A percentile compares a stretch with the other conserved stretches of the same genome.
phyloP scores from a whole-genome alignment of 139 green algal genomes.

The Pseudopediastrum boryanum region DNA sequence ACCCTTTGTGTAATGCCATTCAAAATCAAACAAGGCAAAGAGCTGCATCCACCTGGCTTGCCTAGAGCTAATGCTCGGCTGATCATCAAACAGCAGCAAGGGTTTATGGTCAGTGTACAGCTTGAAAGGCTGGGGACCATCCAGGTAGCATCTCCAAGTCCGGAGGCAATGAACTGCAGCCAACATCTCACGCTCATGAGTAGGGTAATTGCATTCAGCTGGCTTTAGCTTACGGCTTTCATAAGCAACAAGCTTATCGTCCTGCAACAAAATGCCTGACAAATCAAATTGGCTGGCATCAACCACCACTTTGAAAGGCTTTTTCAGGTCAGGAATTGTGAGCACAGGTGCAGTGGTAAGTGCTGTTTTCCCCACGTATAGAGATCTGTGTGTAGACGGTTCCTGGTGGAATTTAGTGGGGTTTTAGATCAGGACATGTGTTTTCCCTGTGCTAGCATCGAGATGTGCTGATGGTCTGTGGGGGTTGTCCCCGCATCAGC shows the following conservation, averaged over 20 bases:
- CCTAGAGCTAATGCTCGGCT: constrained; percentile 30
- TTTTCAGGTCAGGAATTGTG: background rate
- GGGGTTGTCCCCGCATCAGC: too few relatives aligned
- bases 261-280: constrained; percentile 50
- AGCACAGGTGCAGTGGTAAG: constrained; percentile 39
- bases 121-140: constrained; percentile 12
- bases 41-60: constrained; percentile 45
- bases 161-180: constrained; percentile 41
- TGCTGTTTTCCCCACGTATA: too few relatives aligned
- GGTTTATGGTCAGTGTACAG: constrained; percentile 52
- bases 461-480: too few relatives aligned
- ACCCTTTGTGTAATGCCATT: constrained; percentile 39
- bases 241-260: constrained; percentile 50
- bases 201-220: constrained; percentile 54
- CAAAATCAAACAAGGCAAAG: constrained; percentile 31
- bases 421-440: too few relatives aligned
- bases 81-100: constrained; percentile 30
- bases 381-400: too few relatives aligned
- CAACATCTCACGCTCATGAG: constrained; percentile 51
- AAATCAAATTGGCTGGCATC: constrained; percentile 41
- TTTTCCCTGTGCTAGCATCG: too few relatives aligned
- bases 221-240: constrained; percentile 30
- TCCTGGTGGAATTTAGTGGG: too few relatives aligned
- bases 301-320: constrained; percentile 39
- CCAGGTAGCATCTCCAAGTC: constrained; percentile 52